Base-by-base conservation (phyloP, 1,284 basidiomycete species). In the Ustilago tritici region DNA sequence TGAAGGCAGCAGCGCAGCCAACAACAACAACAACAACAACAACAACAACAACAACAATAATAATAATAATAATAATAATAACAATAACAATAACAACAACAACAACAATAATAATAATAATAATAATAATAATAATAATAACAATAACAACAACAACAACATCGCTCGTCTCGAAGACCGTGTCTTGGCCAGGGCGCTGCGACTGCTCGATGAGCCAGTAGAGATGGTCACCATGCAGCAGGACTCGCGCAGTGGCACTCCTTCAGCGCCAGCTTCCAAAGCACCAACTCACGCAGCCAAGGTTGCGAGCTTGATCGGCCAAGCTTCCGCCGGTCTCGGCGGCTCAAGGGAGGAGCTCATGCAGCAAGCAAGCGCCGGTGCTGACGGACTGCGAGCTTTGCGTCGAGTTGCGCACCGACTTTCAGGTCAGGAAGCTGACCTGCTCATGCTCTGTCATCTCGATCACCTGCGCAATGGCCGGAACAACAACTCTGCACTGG, bases 381-480 rank as follows among this genome's bases (percentile, higher is more conserved):
- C 47, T 2, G 70, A 65, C 1, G 38, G 56, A 12, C 35, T 79
- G 34, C 67, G 62, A 6, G 62, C 70, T 2, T 9, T 66, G 53
- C 73, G 77, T 19, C 65, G 67, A 23, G 40, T 78, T 17, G 56
- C 65, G 0, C 65, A 70, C 9, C 61, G 56, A 4, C 69, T 70
- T 7, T 67, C 77, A 14, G 70, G 52, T 17, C 67, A 70, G 54
- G 76, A 81, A 61, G 79, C 79, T 3, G 79, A 81, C 31, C 53
- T 73, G 43, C 56, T 81, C 50, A 72, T 81, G 65, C 70, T 81
- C 12, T 81, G 79, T 61, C 73, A 81, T 34, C 61, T 81, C 5
- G 79, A 78, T 40, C 61, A 63, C 15, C 56, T 81, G 4, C 69
- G 79, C 28, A 72, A 69, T 12, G 77, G 77, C 14, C 77, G 68